Conservation (phyloP, 345 rosid species). For the Syzygium aromaticum region DNA sequence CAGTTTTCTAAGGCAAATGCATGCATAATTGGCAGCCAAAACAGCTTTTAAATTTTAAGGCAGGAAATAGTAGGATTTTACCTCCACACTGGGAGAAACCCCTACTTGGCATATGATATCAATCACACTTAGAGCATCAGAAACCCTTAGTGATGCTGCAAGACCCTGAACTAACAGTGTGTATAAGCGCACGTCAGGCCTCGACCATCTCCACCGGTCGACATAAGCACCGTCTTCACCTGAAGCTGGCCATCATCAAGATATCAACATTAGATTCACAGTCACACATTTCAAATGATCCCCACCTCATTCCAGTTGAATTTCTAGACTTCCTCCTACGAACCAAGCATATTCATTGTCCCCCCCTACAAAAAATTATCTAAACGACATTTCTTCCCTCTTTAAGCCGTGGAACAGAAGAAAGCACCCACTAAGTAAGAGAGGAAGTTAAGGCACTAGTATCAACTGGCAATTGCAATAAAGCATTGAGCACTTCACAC, state of each 20-base stretch:
- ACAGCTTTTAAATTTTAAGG: background rate
- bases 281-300: background rate
- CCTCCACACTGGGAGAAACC: slow-evolving; percentile 84
- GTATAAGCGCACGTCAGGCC: slow-evolving; percentile 68
- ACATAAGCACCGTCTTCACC: too few relatives aligned
- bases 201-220: slow-evolving; percentile 83
- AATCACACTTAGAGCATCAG: slow-evolving; percentile 72
- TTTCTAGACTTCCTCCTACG: background rate
- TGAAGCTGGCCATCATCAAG: too few relatives aligned
- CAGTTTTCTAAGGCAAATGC: background rate
- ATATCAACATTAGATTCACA: background rate
- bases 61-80: background rate
- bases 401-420: background rate
- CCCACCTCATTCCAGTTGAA: background rate
- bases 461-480: background rate
- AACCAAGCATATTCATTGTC: background rate
- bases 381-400: background rate
- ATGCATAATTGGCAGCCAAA: background rate
- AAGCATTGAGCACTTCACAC: background rate
- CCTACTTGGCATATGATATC: slow-evolving; percentile 68
- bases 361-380: background rate
- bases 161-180: slow-evolving; percentile 55
- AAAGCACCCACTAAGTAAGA: background rate
- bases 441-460: background rate
- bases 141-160: slow-evolving; percentile 68